These are phyloP conservation scores for Senna tora DNA, from an alignment of 306 rosid species.

Conservation along the genomic window DNA sequence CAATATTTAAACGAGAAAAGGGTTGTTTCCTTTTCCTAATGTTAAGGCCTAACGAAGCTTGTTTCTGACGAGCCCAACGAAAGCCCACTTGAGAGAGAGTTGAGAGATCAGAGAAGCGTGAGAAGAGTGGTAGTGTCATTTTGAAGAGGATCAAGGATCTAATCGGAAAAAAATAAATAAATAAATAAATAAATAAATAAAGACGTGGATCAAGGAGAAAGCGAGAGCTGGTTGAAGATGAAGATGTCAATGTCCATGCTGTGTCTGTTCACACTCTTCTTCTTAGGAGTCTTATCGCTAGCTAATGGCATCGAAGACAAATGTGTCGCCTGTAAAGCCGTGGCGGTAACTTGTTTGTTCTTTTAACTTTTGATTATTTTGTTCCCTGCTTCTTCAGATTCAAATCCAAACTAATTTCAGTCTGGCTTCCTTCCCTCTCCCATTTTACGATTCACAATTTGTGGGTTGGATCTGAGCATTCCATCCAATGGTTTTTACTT, in stretches of 20 bases:
- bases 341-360: constrained; percentile 58
- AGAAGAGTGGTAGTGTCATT: too few species aligned
- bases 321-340: constrained; percentile 91
- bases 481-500: constrained; percentile 10
- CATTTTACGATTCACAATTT: not conserved
- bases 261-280: constrained; percentile 33
- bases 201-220: not conserved
- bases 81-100: too few species aligned
- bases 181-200: too few species aligned
- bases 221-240: constrained; percentile 6
- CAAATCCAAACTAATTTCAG: not conserved
- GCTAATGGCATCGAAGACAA: constrained; percentile 72
- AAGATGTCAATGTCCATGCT: constrained; percentile 40
- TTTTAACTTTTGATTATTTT: not conserved
- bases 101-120: too few species aligned
- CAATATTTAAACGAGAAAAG: too few species aligned
- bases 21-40: too few species aligned
- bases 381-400: not conserved
- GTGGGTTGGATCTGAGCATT: not conserved
- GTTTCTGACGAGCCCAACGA: too few species aligned
- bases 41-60: too few species aligned
- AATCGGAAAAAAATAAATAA: too few species aligned
- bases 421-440: not conserved
- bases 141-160: too few species aligned
- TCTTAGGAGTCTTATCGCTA: constrained; percentile 43